Conservation (phyloP, 495 filamentous ascomycete species). For the Xylaria venustula region DNA sequence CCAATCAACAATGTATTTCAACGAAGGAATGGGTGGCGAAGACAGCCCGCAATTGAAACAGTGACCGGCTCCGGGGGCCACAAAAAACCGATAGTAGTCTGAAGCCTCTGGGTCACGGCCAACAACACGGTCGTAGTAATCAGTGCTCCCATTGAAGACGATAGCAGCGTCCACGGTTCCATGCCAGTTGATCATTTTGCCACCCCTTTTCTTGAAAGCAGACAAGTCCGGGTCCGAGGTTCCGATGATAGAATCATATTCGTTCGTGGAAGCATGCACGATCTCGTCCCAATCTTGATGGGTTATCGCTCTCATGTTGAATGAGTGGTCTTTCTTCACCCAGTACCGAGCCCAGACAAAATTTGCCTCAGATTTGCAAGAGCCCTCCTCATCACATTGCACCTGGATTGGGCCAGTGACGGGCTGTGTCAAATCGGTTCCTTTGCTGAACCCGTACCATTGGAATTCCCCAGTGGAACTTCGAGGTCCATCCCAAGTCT, state of each 20-base stretch:
- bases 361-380: conserved; percentile 12
- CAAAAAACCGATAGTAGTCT: conserved; percentile 34
- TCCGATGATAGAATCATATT: conserved; percentile 36
- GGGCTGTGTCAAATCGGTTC: conserved; percentile 7
- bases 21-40: conserved; percentile 16
- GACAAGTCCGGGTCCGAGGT: conserved; percentile 40
- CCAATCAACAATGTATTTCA: conserved; percentile 36
- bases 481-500: conserved; percentile 7
- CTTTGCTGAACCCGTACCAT: conserved; percentile 6
- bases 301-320: conserved; percentile 3
- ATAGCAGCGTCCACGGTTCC: conserved; percentile 27
- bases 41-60: conserved; percentile 23
- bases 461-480: conserved; percentile 4
- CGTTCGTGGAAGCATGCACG: background rate
- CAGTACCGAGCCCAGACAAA: conserved; percentile 19
- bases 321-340: conserved; percentile 15
- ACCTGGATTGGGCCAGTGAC: conserved; percentile 6
- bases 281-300: conserved; percentile 5
- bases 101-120: conserved; percentile 19
- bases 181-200: conserved; percentile 46
- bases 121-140: conserved; percentile 32
- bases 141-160: conserved; percentile 23
- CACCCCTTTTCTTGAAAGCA: conserved; percentile 28
- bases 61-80: conserved; percentile 31
- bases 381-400: conserved; percentile 1